Base-by-base conservation (phyloP, 2,329 filamentous ascomycete genomes). In the Tolypocladium ophioglossoides region DNA sequence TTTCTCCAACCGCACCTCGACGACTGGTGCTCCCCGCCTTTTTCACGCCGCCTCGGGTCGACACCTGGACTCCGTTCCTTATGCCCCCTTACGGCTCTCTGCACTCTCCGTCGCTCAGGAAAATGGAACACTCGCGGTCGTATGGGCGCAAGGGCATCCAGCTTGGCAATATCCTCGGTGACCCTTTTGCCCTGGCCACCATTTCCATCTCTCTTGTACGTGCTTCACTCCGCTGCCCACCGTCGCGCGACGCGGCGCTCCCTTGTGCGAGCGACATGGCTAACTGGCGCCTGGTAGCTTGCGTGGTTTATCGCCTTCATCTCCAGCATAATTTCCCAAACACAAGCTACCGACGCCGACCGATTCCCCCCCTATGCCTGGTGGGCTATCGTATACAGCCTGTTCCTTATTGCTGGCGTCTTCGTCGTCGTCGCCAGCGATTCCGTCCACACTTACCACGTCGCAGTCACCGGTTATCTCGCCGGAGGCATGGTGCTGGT, bases 231-330 rank as follows among this genome's bases (percentile, higher is more conserved):
- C 32, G 37, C 35, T 44, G 30, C 32, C 51, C 40, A 18, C 16
- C n/a, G 18, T n/a, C 41, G 27, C 30, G 44, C 16, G 18, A 32
- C 18, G 3, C 44, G 27, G n/a, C 27, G 9, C 27, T 18, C 4
- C n/a, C 9, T 9, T 32, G 9, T 30, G 44, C 11, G 20, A 41
- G 1, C 20, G 41, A 8, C 32, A 51, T 52, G 47, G 55, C 61
- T 65, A 63, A 65, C 60, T 44, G 11, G 14, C 37, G 3, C 22
- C 22, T 39, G n/a, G n/a, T n/a, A 97, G 92, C 84, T 96, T 59
- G 92, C 91, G 56, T 99, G 94, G 94, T 72, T 96, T 61, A 96
- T 99, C 65, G 84, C 90, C 48, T 95, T 97, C 70, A 81, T 97
- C 65, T 80, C 85, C 59, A 92, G 89, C 57, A 85, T 96, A 67